Conservation (phyloP, 2,329 filamentous ascomycete species). For the Cladorrhinum sp. region DNA sequence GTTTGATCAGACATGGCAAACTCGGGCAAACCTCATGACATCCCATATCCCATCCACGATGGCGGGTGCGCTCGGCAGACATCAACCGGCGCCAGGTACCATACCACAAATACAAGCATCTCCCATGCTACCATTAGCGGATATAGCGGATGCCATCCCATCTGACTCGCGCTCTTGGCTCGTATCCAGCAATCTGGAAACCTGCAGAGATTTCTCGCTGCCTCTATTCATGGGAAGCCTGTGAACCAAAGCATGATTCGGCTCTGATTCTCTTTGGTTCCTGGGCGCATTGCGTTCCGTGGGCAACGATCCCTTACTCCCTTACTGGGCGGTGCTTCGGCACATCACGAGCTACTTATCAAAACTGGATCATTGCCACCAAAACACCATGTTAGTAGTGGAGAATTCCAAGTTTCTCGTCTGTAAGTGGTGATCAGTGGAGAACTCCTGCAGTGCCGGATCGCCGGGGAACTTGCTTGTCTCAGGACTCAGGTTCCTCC, state of each 20-base stretch:
- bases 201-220: background rate
- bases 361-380: background rate
- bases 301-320: background rate
- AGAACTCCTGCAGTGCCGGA: constrained; percentile 10
- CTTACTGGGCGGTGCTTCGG: background rate
- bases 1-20: background rate
- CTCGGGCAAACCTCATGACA: background rate
- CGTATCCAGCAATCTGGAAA: background rate
- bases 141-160: background rate
- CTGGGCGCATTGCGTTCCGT: background rate
- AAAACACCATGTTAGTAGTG: constrained; percentile 3
- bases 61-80: background rate
- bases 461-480: constrained; percentile 2
- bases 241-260: background rate
- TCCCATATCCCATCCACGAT: background rate
- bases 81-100: background rate
- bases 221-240: background rate
- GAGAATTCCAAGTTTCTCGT: constrained; percentile 8
- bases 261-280: background rate
- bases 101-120: background rate
- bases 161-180: background rate
- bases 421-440: constrained; percentile 13
- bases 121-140: background rate
- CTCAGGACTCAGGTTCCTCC: constrained; percentile 3
- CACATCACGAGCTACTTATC: background rate